Conservation (phyloP, 1,284 basidiomycete genomes). For the Chiua sp. region DNA sequence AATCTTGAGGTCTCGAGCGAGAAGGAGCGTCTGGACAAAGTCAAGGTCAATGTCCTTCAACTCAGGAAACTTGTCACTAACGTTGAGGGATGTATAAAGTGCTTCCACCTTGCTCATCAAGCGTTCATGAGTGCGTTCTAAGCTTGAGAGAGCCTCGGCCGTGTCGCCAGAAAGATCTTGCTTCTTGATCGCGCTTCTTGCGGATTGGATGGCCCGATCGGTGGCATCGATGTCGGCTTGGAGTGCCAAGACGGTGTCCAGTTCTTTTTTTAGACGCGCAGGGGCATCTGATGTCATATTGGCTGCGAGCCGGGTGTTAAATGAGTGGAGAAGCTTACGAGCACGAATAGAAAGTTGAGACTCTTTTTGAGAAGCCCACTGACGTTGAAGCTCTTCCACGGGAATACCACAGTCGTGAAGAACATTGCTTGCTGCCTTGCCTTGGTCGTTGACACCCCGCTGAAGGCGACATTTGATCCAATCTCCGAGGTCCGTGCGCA, state of each 20-base stretch:
- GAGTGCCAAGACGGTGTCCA: constrained; percentile 40
- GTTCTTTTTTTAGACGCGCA: constrained; percentile 38
- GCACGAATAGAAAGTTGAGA: background rate
- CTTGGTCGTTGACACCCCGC: background rate
- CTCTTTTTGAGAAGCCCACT: no score
- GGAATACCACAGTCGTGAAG: no score
- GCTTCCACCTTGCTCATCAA: constrained; percentile 33
- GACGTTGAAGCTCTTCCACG: no score
- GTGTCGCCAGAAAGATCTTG: background rate
- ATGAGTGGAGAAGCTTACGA: background rate
- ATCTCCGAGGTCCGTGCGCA: background rate
- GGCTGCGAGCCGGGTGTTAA: no score
- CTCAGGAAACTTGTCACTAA: constrained; percentile 39
- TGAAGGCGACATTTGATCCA: no score
- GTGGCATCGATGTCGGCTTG: constrained; percentile 40
- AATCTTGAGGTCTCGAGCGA: constrained; percentile 44
- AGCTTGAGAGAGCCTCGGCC: constrained; percentile 12
- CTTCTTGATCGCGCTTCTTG: background rate
- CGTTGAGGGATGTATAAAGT: constrained; percentile 43
- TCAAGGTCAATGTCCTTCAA: constrained; percentile 35
- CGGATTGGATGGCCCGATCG: constrained; percentile 26
- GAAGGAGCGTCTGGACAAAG: constrained; percentile 38
- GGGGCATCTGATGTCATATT: constrained; percentile 37
- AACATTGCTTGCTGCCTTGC: no score
- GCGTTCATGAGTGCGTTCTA: constrained; percentile 23